phyloP scores from a whole-genome alignment of 352 stramenopile species.

The Phytophthora europaea region DNA sequence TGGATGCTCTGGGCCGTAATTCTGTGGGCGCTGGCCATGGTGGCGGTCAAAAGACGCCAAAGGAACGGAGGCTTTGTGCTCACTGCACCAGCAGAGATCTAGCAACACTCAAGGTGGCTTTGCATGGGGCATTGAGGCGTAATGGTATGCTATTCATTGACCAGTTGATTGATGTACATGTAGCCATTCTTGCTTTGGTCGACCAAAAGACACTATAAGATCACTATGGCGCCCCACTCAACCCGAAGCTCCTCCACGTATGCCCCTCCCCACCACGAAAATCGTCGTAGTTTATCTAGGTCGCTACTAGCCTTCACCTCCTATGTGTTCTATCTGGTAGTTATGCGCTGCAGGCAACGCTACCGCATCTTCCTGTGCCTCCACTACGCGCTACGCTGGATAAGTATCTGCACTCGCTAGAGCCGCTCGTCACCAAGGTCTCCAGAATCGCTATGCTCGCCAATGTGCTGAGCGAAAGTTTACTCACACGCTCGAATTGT shows the following conservation, averaged over 20 bases:
- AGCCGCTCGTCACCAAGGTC: conserved; percentile 63
- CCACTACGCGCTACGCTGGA: conserved; percentile 85
- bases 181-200: conserved; percentile 12
- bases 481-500: conserved; percentile 28
- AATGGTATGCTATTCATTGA: neutral
- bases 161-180: too few relatives aligned
- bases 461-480: conserved; percentile 45
- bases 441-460: conserved; percentile 27
- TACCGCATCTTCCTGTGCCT: conserved; percentile 87
- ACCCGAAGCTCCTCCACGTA: conserved; percentile 15
- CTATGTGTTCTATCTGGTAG: conserved; percentile 5
- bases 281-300: neutral
- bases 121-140: neutral
- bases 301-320: neutral
- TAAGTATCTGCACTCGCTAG: conserved; percentile 84
- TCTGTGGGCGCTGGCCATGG: conserved; percentile 50
- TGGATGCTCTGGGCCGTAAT: conserved; percentile 74
- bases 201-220: conserved; percentile 11
- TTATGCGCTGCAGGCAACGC: conserved; percentile 63
- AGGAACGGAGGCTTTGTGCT: conserved; percentile 38
- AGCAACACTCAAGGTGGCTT: neutral
- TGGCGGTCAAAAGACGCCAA: conserved; percentile 41
- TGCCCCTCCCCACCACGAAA: neutral
- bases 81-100: conserved; percentile 37
- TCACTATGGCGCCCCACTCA: conserved; percentile 11